These are phyloP conservation scores for Fusarium subglutinans DNA, from an alignment of 2,329 filamentous ascomycete genomes.

Conservation along the genomic window DNA sequence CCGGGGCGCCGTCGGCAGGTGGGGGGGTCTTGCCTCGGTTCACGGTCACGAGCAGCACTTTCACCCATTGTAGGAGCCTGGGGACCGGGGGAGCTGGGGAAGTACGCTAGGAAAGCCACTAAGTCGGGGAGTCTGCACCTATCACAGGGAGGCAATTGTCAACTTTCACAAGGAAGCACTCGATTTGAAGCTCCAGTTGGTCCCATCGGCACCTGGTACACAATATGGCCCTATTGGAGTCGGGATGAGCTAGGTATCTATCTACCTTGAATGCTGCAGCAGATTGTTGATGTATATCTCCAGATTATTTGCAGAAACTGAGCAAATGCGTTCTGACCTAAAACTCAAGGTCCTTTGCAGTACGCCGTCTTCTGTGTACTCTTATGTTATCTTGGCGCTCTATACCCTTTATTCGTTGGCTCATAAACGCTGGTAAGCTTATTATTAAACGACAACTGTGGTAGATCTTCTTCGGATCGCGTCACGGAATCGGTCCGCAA, in stretches of 20 bases:
- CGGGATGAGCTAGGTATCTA: neutral
- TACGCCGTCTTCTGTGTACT: neutral
- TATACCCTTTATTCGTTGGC: neutral
- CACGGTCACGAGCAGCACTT: conserved; percentile 29
- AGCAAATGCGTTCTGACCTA: neutral
- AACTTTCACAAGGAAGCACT: conserved; percentile 14
- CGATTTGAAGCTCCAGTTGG: neutral
- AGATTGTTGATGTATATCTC: too few relatives aligned
- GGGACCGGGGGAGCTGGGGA: conserved; percentile 21
- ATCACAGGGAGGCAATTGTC: conserved; percentile 38
- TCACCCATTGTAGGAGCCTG: neutral
- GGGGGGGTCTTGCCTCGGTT: conserved; percentile 42
- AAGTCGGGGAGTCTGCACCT: conserved; percentile 24
- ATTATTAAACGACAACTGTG: conserved; percentile 26
- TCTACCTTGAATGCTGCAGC: neutral
- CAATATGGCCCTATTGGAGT: neutral
- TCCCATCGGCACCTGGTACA: neutral
- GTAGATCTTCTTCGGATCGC: conserved; percentile 53
- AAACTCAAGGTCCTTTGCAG: neutral
- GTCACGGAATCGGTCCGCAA: conserved; percentile 62
- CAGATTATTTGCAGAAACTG: neutral
- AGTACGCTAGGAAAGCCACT: conserved; percentile 30
- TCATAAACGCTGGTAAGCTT: neutral
- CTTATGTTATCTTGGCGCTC: neutral
- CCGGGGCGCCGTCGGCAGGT: conserved; percentile 28